Evolutionary conservation across 768 basidiomycete genomes (phyloP).

Genomic region (Pisolithus albus): DNA sequence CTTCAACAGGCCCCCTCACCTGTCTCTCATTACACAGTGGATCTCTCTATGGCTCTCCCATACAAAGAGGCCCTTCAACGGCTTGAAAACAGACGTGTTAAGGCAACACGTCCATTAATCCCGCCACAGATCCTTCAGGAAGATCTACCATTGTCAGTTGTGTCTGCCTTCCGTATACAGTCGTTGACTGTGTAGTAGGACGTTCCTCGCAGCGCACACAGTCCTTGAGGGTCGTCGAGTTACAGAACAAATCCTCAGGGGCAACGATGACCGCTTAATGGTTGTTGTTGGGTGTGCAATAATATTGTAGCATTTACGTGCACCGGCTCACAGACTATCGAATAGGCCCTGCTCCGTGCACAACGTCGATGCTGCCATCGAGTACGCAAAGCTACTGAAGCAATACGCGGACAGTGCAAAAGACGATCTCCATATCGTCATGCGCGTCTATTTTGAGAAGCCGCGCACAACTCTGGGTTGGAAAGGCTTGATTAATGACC

Average conservation of each 20-base stretch:
- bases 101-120: slow-evolving; percentile 79
- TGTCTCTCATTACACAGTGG: slow-evolving; percentile 19
- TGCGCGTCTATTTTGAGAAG: slow-evolving; percentile 99
- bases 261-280: slow-evolving; percentile 86
- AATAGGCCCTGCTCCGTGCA: slow-evolving; percentile 91
- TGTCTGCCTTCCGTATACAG: background rate
- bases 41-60: slow-evolving; percentile 59
- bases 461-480: slow-evolving; percentile 94
- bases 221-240: slow-evolving; percentile 78
- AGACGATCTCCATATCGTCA: slow-evolving; percentile 88
- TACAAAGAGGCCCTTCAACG: slow-evolving; percentile 74
- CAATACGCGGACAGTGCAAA: slow-evolving; percentile 74
- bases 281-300: slow-evolving; percentile 77
- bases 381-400: slow-evolving; percentile 76
- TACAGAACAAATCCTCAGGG: slow-evolving; percentile 72
- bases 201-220: slow-evolving; percentile 77
- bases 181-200: slow-evolving; percentile 36
- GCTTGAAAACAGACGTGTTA: slow-evolving; percentile 85
- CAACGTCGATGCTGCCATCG: slow-evolving; percentile 76
- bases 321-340: slow-evolving; percentile 1
- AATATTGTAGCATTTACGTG: background rate
- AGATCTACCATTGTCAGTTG: slow-evolving; percentile 74
- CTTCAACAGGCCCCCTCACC: slow-evolving; percentile 13
- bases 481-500: slow-evolving; percentile 99
- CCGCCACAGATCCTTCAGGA: slow-evolving; percentile 94